These are phyloP conservation scores for Diplodia intermedia DNA, from an alignment of 2,329 filamentous ascomycete genomes.

Conservation along the genomic window DNA sequence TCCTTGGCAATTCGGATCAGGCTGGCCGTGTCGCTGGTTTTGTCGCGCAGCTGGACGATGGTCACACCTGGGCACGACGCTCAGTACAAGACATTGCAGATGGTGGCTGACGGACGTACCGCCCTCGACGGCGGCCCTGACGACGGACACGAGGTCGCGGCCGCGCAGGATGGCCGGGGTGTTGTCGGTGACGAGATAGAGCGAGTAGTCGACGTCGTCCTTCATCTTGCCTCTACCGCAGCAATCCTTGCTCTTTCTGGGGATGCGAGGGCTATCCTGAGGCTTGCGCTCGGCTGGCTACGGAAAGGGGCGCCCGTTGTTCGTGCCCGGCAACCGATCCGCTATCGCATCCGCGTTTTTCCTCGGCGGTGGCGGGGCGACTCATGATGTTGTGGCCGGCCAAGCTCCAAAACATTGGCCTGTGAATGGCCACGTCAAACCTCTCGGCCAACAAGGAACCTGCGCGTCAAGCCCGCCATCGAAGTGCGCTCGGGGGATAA, in stretches of 20 bases:
- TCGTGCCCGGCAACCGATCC: background rate
- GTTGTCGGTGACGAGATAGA: conserved; percentile 94
- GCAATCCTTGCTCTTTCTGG: conserved; percentile 21
- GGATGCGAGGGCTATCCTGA: background rate
- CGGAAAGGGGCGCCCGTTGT: conserved; percentile 7
- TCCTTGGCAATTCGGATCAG: conserved; percentile 73
- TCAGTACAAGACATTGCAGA: conserved; percentile 15
- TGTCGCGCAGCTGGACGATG: conserved; percentile 90
- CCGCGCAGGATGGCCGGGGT: conserved; percentile 81
- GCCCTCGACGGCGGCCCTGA: conserved; percentile 76
- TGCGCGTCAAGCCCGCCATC: background rate
- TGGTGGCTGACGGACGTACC: conserved; percentile 56
- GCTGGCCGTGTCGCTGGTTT: conserved; percentile 74
- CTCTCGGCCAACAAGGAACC: background rate
- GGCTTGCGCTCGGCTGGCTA: background rate
- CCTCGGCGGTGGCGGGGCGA: conserved; percentile 11
- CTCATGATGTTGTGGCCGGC: conserved; percentile 4
- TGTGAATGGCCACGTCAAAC: background rate
- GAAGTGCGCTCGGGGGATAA: background rate
- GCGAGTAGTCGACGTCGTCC: conserved; percentile 69
- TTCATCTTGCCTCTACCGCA: conserved; percentile 3
- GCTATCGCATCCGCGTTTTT: conserved; percentile 10
- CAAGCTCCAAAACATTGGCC: background rate
- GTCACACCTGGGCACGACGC: conserved; percentile 65
- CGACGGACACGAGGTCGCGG: conserved; percentile 73